phyloP scores from a whole-genome alignment of 2,329 filamentous ascomycete species.

The Emergomyces africanus region DNA sequence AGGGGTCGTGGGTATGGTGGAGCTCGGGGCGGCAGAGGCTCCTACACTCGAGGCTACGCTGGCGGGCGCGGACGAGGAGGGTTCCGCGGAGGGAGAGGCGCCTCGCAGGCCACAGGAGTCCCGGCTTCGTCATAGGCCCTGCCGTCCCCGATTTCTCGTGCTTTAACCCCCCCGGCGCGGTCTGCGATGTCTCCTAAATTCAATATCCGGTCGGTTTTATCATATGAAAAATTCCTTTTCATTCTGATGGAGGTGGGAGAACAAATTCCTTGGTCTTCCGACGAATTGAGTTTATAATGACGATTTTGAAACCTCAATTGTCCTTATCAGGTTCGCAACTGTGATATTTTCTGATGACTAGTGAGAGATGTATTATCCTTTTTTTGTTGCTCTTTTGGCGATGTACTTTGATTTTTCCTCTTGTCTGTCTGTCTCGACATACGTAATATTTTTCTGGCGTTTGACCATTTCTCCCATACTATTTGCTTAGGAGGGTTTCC shows the following conservation, averaged over 20 bases:
- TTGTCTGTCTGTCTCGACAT: not conserved
- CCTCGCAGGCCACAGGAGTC: slow-evolving; percentile 28
- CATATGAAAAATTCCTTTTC: not conserved
- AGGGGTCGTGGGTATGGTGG: slow-evolving; percentile 37
- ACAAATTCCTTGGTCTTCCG: not conserved
- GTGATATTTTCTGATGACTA: not conserved
- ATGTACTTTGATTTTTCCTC: not conserved
- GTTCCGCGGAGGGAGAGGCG: slow-evolving; percentile 29
- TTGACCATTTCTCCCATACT: not conserved
- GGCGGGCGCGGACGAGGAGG: slow-evolving; percentile 31
- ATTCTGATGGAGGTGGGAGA: not conserved
- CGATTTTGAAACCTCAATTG: not conserved
- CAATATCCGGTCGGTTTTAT: not conserved
- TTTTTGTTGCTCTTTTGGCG: not conserved
- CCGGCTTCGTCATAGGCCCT: slow-evolving; percentile 12
- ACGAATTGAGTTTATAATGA: not conserved
- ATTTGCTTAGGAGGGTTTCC: not conserved
- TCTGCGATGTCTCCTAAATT: not conserved
- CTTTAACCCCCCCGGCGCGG: no score
- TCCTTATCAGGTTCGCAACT: not conserved
- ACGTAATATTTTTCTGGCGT: not conserved
- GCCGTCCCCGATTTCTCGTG: not conserved
- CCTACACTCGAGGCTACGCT: slow-evolving; percentile 36
- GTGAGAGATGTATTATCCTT: not conserved
- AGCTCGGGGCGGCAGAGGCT: slow-evolving; percentile 32